These are phyloP conservation scores for Remersonia thermophila DNA, from an alignment of 2,329 filamentous ascomycete species.

Conservation along the genomic window DNA sequence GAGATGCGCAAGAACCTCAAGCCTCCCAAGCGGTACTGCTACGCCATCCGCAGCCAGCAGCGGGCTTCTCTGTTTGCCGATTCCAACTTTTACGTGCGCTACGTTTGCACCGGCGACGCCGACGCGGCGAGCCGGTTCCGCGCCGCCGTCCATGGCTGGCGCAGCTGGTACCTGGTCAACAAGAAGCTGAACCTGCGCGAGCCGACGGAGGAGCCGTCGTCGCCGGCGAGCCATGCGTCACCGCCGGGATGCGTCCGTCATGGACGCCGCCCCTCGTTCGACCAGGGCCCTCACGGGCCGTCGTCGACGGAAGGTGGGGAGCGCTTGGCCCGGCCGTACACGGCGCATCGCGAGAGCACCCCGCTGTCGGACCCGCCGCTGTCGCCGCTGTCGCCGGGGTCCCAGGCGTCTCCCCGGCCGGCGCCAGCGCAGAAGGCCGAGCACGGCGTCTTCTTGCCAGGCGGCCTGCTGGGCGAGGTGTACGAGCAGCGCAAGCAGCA, in stretches of 20 bases:
- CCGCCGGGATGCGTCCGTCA: no score
- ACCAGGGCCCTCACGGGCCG: no score
- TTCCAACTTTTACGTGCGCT: conserved; percentile 80
- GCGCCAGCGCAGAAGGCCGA: no score
- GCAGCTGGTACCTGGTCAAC: conserved; percentile 82
- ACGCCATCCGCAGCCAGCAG: conserved; percentile 84
- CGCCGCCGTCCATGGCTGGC: conserved; percentile 62
- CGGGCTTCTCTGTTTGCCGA: conserved; percentile 74
- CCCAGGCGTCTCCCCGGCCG: no score
- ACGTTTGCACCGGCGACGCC: conserved; percentile 71
- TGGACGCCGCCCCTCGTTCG: no score
- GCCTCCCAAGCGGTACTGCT: conserved; percentile 75
- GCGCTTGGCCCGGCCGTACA: no score
- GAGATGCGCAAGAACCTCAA: conserved; percentile 60
- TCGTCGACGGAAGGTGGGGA: no score
- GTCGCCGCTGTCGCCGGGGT: no score
- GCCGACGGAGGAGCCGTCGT: conserved; percentile 19
- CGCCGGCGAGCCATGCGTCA: no score
- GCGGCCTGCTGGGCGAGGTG: conserved; percentile 38
- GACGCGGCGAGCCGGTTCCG: conserved; percentile 57
- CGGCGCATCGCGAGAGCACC: no score
- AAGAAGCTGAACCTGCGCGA: conserved; percentile 37
- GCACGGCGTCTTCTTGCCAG: conserved; percentile 36
- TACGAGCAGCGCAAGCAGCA: conserved; percentile 36
- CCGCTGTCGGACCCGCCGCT: conserved; percentile 16